Evolutionary conservation across 2,329 filamentous ascomycete species (phyloP), one percentile per base, ranked within the genome.

Genomic region (Alternaria tenuissima): DNA sequence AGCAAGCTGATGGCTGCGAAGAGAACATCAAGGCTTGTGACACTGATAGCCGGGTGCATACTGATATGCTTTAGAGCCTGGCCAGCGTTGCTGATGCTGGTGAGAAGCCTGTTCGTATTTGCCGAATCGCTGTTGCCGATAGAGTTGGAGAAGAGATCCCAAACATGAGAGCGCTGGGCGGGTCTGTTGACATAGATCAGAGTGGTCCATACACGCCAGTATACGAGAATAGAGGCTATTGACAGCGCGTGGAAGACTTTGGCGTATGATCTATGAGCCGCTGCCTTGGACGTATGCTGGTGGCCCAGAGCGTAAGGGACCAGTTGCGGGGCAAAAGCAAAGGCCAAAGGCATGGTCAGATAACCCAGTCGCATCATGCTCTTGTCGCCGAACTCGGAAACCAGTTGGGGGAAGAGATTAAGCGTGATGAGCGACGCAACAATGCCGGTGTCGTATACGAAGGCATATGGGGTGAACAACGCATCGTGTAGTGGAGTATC

Each of bases 11-110:
- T 59, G 1, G 80, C 79, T 22, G 83, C 86, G 36, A 88, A 78
- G 14, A 90, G 70, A 1, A 87, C 87, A 72, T 90, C 88, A 75
- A 83, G 84, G 6, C 84, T 85, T 0, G 85, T 84, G 18, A 82
- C 84, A 20, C 83, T 83, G 30, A 89, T 83, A 22, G 83, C 84
- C 0, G 87, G 87, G 69, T 90, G 86, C 53, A 85, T 85, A 59
- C 80, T 81, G 52, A 86, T 80, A 1, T 82, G 41, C 81, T 83
- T 26, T 85, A 78, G 12, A 86, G 75, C 69, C 79, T 82, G 47
- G 1, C 63, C 67, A 4, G 72, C 65, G 16, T 55, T 66, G 32
- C 65, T 66, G 26, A 76, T 54, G 7, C 65, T 73, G 7, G 76
- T 26, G 7, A 73, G 62, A 3, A 78, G 57, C 20, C 72, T 69